phyloP scores from a whole-genome alignment of 805 yeast genomes.

The Yamadazyma kitorensis region DNA sequence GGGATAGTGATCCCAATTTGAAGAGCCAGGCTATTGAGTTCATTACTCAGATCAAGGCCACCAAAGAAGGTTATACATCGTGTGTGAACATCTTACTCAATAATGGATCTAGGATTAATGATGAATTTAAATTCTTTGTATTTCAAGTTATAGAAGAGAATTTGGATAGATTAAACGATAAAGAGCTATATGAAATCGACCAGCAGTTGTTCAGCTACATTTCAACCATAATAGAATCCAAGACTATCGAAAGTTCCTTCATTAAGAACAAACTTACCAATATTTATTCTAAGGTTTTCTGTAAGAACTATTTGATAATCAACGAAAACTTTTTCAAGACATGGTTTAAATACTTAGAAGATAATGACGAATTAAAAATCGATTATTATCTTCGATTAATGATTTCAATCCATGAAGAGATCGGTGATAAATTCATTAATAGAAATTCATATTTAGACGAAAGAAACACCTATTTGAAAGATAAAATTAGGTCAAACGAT shows the following conservation, averaged over 20 bases:
- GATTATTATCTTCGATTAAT: slow-evolving; percentile 78
- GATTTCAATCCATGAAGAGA: slow-evolving; percentile 78
- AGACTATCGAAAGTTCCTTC: slow-evolving; percentile 19
- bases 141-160: slow-evolving; percentile 67
- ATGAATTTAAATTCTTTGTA: slow-evolving; percentile 62
- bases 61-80: slow-evolving; percentile 54
- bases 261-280: slow-evolving; percentile 37
- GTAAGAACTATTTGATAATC: slow-evolving; percentile 31
- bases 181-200: slow-evolving; percentile 46
- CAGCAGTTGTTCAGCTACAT: slow-evolving; percentile 40
- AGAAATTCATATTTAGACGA: slow-evolving; percentile 62
- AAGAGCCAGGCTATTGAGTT: slow-evolving; percentile 56
- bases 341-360: slow-evolving; percentile 20
- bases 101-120: slow-evolving; percentile 31
- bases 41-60: slow-evolving; percentile 50
- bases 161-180: slow-evolving; percentile 41
- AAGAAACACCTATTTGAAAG: slow-evolving; percentile 74
- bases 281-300: slow-evolving; percentile 33
- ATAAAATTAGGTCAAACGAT: slow-evolving; percentile 74
- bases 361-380: slow-evolving; percentile 34
- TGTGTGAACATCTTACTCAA: slow-evolving; percentile 46
- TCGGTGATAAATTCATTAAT: slow-evolving; percentile 85
- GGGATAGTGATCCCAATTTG: slow-evolving; percentile 57
- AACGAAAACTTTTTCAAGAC: slow-evolving; percentile 33
- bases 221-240: slow-evolving; percentile 21